Base-by-base conservation (phyloP, 192 early-diverging fungal species). In the Podila horticola region DNA sequence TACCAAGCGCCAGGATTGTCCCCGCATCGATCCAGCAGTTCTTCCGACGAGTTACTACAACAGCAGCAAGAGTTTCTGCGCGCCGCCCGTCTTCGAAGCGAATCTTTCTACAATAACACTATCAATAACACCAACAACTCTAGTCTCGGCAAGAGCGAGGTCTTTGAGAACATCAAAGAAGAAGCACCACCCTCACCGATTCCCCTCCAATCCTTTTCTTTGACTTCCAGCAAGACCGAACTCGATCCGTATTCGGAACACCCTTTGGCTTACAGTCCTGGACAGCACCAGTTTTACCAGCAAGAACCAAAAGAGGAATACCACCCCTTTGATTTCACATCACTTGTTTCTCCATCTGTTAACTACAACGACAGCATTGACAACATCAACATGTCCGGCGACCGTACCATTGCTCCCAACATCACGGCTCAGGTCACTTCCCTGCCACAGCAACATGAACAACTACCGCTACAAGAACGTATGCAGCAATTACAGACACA, bases 41-140 rank as follows among this genome's bases (percentile, higher is more conserved):
- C 55, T 4, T 81, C 77, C 17, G 71, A 73, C 1, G n/a, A 65
- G 5, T 61, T 69, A 19, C 51, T 81, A 67, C 71, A 36, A 1
- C 71, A 81, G 19, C 77, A 81, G 57, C 77, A 81, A 73, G 77
- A 73, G 51, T 81, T 61, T 66, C 38, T 81, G 5, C 61, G 77
- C 19, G 28, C 30, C 0, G 69, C 71, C 22, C 66, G 77, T 41
- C 67, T 81, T n/a, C 50, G 48, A 58, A 73, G 71, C 30, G 31
- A 61, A 4, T 62, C 62, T 41, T 24, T 41, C 24, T 5, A 11
- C 2, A 62, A 31, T 31, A 62, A 19, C 60, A 24, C 1, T 28
- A 5, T 38, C 64, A 66, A 66, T 29, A 51, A 6, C 64, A 10
- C 0, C 22, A 66, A 52, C 11, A 36, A 52, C 26, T 19, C 26